A percentile compares a stretch with the other conserved stretches of the same genome.
These are phyloP conservation scores for Yamadazyma phyllophila DNA, from an alignment of 805 yeast species.

Conservation along the genomic window DNA sequence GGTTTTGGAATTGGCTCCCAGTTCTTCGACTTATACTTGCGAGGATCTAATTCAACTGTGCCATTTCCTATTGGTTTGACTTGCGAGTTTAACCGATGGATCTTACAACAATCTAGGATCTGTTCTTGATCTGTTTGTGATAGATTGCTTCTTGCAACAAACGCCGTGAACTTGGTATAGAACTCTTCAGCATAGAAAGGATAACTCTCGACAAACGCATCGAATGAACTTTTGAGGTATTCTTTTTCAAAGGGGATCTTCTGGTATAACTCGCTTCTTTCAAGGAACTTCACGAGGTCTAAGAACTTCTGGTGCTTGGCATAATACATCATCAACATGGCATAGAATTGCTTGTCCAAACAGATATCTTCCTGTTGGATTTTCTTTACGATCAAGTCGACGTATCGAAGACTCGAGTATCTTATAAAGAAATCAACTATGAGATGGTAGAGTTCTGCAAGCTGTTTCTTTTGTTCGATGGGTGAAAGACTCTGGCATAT, in stretches of 20 bases:
- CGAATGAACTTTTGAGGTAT: conserved; percentile 15
- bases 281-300: conserved; percentile 23
- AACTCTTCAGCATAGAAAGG: conserved; percentile 31
- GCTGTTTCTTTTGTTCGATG: neutral
- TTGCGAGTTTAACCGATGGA: conserved; percentile 3
- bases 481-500: conserved; percentile 5
- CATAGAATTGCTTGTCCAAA: conserved; percentile 19
- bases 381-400: conserved; percentile 24
- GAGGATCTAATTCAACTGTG: conserved; percentile 8
- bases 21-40: conserved; percentile 8
- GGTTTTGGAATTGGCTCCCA: conserved; percentile 6
- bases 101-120: neutral
- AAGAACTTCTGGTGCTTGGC: conserved; percentile 26
- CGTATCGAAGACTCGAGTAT: conserved; percentile 25
- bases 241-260: conserved; percentile 1
- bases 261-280: neutral
- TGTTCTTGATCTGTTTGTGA: conserved; percentile 2
- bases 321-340: conserved; percentile 26
- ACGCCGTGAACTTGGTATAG: conserved; percentile 8
- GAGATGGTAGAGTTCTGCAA: conserved; percentile 24
- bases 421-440: conserved; percentile 28
- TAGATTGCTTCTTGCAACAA: neutral
- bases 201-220: conserved; percentile 31
- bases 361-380: conserved; percentile 25
- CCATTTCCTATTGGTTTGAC: conserved; percentile 9